Evolutionary conservation across 2,329 filamentous ascomycete species (phyloP).

Genomic region (Pseudocercospora vitis): DNA sequence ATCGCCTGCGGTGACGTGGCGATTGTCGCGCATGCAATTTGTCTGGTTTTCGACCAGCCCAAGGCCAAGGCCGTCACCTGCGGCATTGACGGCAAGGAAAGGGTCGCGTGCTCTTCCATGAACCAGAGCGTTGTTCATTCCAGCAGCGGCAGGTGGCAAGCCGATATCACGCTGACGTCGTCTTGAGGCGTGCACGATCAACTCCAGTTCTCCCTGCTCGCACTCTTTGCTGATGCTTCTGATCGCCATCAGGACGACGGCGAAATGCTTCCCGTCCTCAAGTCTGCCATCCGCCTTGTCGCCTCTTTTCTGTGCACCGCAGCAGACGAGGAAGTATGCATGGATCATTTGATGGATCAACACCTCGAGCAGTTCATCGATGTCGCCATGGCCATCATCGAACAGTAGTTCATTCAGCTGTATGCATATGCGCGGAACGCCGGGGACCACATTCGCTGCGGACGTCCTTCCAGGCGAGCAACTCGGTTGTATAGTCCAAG

Average conservation of each 20-base stretch:
- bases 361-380: conserved; percentile 40
- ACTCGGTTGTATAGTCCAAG: conserved; percentile 31
- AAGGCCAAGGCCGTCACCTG: conserved; percentile 19
- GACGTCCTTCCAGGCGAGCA: conserved; percentile 40
- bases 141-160: not conserved
- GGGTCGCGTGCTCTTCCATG: not conserved
- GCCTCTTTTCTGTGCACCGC: conserved; percentile 39
- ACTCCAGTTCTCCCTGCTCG: conserved; percentile 31
- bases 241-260: conserved; percentile 43
- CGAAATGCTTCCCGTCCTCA: conserved; percentile 42
- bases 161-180: conserved; percentile 18
- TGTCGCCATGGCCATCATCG: conserved; percentile 30
- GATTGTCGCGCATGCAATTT: conserved; percentile 36
- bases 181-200: conserved; percentile 38
- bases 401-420: conserved; percentile 34
- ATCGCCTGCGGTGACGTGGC: conserved; percentile 31
- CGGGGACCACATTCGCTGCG: conserved; percentile 33
- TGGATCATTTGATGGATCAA: conserved; percentile 50
- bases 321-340: conserved; percentile 47
- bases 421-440: conserved; percentile 40
- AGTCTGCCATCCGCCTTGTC: conserved; percentile 39
- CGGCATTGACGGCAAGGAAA: conserved; percentile 27
- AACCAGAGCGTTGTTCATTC: not conserved
- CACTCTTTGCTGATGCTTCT: conserved; percentile 36
- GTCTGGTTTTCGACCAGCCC: conserved; percentile 30